Conservation (phyloP, 768 basidiomycete species). For the Panellus pusillus region DNA sequence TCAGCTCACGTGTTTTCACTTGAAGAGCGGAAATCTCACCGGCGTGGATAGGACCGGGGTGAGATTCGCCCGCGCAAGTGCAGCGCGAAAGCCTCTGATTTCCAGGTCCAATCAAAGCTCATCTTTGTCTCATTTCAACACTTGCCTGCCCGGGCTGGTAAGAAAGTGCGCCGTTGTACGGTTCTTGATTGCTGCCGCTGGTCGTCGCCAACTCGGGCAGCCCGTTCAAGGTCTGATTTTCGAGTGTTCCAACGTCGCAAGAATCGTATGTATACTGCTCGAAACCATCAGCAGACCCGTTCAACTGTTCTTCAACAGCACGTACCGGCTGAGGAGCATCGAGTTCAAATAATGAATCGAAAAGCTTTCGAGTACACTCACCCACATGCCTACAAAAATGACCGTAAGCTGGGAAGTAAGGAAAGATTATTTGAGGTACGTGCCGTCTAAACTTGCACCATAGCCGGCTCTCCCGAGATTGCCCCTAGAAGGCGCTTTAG, state of each 20-base stretch:
- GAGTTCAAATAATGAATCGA: too few relatives aligned
- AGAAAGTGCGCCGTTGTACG: slow-evolving; percentile 59
- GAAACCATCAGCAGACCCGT: neutral
- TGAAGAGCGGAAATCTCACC: too few relatives aligned
- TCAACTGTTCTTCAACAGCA: neutral
- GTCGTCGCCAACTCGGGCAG: slow-evolving; percentile 57
- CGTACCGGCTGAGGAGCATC: too few relatives aligned
- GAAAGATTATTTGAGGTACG: too few relatives aligned
- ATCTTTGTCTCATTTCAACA: too few relatives aligned
- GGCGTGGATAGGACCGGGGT: slow-evolving; percentile 78
- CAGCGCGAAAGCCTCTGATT: slow-evolving; percentile 74
- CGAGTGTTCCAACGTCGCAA: slow-evolving; percentile 90
- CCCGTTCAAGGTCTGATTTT: slow-evolving; percentile 78
- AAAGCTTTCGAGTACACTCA: slow-evolving; percentile 25
- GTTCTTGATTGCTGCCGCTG: slow-evolving; percentile 52
- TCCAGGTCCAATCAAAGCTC: too few relatives aligned
- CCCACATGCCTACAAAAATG: slow-evolving; percentile 31
- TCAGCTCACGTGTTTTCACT: too few relatives aligned
- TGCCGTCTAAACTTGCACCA: slow-evolving; percentile 70
- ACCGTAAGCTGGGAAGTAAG: too few relatives aligned
- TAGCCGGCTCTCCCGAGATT: slow-evolving; percentile 14
- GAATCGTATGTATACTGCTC: slow-evolving; percentile 77
- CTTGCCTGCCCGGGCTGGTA: slow-evolving; percentile 50
- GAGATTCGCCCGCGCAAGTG: slow-evolving; percentile 81
- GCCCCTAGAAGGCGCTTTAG: neutral